Base-by-base conservation (phyloP, 176 grass and related monocot genomes). In the Puya raimondii region DNA sequence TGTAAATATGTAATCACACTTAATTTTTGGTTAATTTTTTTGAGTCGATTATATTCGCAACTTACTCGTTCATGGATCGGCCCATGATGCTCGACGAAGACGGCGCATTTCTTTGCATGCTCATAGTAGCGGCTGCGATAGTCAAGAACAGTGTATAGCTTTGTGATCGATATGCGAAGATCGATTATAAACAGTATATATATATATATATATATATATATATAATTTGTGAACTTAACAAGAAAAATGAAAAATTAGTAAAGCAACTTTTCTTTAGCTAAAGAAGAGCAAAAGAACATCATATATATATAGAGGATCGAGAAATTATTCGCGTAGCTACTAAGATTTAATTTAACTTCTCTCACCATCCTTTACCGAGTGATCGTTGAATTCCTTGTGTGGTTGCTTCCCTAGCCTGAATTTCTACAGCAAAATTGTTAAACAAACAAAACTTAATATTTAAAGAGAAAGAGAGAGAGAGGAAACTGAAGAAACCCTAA, bases 331-430 rank as follows among this genome's bases (percentile, higher is more conserved):
- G 25, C 2, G 25, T 26, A 1, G 1, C 25, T 26, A 26, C 25
- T 1, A 26, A 1, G 25, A 26, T 26, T 26, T 26, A 26, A 26
- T 26, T 26, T 26, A 2, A 26, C 25, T 26, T 26, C 25, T 26
- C 65, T 77, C 21, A 77, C 75, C 65, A 63, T 77, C 66, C 53
- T 61, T 77, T 21, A 63, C 29, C 13, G 75, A 63, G 15, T 74
- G 58, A 64, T 77, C 65, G 26, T 61, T 77, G 42, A 69, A 21
- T 68, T 77, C 75, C 53, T 77, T 77, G 51, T 77, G 75, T 69
- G 75, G 75, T 50, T 77, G 75, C 51, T 77, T 77, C 13, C 75
- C 75, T 15, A 77, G 65, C 17, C 75, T 49, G 42, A 69, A 77
- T 77, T 77, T 77, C 75, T 77, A 5, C 49, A 82, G 49, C 29